Evolutionary conservation across 1,284 basidiomycete species (phyloP).

Genomic region (Afroboletus lepidellus): DNA sequence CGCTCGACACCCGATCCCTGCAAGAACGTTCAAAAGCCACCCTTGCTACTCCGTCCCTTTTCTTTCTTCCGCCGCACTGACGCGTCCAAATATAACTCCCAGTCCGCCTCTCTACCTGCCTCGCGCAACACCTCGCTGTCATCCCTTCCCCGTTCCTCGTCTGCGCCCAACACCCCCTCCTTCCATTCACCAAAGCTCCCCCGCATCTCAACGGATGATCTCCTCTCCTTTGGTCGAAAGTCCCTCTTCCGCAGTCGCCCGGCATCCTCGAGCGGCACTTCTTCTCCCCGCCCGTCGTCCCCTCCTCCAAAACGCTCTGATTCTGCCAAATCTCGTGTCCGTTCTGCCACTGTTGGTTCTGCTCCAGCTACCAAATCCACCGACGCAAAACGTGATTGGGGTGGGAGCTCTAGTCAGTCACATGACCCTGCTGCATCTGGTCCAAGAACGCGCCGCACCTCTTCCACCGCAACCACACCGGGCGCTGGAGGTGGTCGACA

Average conservation of each 20-base stretch:
- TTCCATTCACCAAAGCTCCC: slow-evolving; percentile 17
- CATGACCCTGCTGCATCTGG: slow-evolving; percentile 17
- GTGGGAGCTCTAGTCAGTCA: background rate
- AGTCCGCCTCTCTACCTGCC: slow-evolving; percentile 16
- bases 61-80: slow-evolving; percentile 20
- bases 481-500: slow-evolving; percentile 35
- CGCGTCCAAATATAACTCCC: slow-evolving; percentile 30
- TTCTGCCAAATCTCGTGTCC: slow-evolving; percentile 8
- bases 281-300: slow-evolving; percentile 8
- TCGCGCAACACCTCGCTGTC: slow-evolving; percentile 15
- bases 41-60: slow-evolving; percentile 28
- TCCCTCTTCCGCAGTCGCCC: slow-evolving; percentile 50
- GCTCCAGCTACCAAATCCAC: background rate
- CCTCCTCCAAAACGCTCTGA: slow-evolving; percentile 12
- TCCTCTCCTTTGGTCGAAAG: slow-evolving; percentile 43
- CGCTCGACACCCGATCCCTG: slow-evolving; percentile 11
- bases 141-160: slow-evolving; percentile 13
- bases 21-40: slow-evolving; percentile 33
- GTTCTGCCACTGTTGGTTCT: slow-evolving; percentile 17
- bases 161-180: slow-evolving; percentile 20
- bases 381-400: slow-evolving; percentile 4
- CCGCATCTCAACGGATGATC: slow-evolving; percentile 41
- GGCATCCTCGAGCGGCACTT: slow-evolving; percentile 20
- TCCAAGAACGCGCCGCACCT: slow-evolving; percentile 27
- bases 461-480: slow-evolving; percentile 21